Percentiles rank a stretch among this genome's conserved stretches.
Evolutionary conservation across 2,329 filamentous ascomycete genomes (phyloP).

Genomic region (Coniochaeta ligniaria): DNA sequence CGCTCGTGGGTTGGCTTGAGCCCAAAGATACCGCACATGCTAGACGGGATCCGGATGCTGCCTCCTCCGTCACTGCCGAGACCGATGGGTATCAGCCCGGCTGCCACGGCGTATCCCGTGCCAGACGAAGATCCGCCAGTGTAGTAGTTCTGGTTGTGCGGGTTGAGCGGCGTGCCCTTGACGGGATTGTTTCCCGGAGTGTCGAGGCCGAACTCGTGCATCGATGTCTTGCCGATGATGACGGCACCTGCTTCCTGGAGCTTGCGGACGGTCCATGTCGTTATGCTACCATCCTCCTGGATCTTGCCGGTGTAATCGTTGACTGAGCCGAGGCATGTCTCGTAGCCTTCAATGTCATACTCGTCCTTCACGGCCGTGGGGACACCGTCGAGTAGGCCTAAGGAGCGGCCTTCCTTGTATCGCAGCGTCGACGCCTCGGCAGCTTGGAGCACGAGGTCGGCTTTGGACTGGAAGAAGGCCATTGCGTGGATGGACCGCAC

Average conservation of each 20-base stretch:
- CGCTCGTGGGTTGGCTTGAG: conserved; percentile 66
- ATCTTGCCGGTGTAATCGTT: conserved; percentile 49
- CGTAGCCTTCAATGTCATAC: conserved; percentile 67
- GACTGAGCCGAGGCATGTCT: conserved; percentile 54
- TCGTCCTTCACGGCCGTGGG: conserved; percentile 73
- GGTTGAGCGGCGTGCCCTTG: conserved; percentile 69
- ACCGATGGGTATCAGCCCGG: conserved; percentile 64
- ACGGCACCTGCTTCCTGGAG: conserved; percentile 65
- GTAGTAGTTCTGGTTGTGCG: conserved; percentile 67
- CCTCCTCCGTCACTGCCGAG: conserved; percentile 69
- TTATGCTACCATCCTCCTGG: conserved; percentile 29
- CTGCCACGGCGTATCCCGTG: conserved; percentile 60
- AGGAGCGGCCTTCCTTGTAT: conserved; percentile 45
- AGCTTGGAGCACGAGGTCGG: conserved; percentile 31
- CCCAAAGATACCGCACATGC: conserved; percentile 67
- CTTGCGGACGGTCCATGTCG: conserved; percentile 64
- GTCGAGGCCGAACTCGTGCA: conserved; percentile 72
- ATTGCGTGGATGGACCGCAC: conserved; percentile 25
- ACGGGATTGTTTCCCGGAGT: conserved; percentile 70
- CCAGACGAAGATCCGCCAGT: conserved; percentile 72
- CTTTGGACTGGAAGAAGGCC: conserved; percentile 37
- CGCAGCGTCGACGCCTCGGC: conserved; percentile 36
- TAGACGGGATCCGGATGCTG: conserved; percentile 65
- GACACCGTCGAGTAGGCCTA: conserved; percentile 64
- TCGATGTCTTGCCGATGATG: conserved; percentile 64